A percentile compares a stretch with the other conserved stretches of the same genome.
Conservation (phyloP, 371 early-diverging fungal genomes). For the Choanephora cucurbitarum region DNA sequence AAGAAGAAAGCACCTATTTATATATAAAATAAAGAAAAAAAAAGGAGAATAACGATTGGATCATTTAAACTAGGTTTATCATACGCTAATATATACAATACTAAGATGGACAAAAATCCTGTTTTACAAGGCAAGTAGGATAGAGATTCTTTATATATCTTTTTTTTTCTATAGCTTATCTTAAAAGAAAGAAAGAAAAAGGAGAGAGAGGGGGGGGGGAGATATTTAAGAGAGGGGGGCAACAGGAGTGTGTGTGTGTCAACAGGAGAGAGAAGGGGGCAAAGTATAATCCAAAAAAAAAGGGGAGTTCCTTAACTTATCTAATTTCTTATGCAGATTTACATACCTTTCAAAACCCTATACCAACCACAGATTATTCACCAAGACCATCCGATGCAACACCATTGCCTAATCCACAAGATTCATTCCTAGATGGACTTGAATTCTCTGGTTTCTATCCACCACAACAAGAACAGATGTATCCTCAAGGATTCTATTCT, state of each 20-base stretch:
- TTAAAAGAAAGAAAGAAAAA: no score
- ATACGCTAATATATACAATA: slow-evolving; percentile 1
- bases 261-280: slow-evolving; percentile 1
- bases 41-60: not conserved
- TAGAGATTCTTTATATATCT: no score
- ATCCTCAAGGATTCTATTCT: slow-evolving; percentile 1
- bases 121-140: slow-evolving; percentile 26
- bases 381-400: slow-evolving; percentile 5
- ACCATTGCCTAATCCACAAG: not conserved
- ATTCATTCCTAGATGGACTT: slow-evolving; percentile 14
- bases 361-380: slow-evolving; percentile 4
- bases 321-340: slow-evolving; percentile 27
- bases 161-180: no score
- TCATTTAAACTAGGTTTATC: not conserved
- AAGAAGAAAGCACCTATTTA: no score
- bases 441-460: slow-evolving; percentile 11
- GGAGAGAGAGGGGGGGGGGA: no score
- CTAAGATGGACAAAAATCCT: slow-evolving; percentile 25
- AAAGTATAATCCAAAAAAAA: no score
- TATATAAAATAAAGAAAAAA: not conserved
- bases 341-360: slow-evolving; percentile 19
- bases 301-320: not conserved
- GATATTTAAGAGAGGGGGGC: not conserved
- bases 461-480: not conserved
- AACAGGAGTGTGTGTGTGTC: not conserved